Evolutionary conservation across 2,329 filamentous ascomycete species (phyloP), one percentile per base, ranked within the genome.

Genomic region (Microdochium trichocladiopsis): DNA sequence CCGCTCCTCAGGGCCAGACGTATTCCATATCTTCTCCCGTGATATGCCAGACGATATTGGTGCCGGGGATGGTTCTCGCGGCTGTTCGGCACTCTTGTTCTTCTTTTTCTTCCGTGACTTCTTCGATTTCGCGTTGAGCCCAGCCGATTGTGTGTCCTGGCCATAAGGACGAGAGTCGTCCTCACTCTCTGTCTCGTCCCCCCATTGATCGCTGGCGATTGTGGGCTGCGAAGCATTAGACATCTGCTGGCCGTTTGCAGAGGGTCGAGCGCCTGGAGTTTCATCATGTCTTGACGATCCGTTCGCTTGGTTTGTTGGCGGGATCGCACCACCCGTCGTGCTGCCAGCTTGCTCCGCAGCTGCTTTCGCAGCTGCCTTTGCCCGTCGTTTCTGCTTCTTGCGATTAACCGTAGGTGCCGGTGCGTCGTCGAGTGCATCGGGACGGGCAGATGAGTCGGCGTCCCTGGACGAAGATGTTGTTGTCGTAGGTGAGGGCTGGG

Each of bases 1-100:
- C 33, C 94, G 88, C 72, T 99, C 94, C 69, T 97, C 91, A 59
- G 90, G 83, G 10, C 90, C 94, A 53, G 89, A 94, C 2, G 91
- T 96, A 66, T 96, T 96, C 94, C 94, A 99, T 70, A 99, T 96
- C 69, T 90, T 92, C 65, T 94, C 89, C 64, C 86, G 86, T 50
- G 82, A 81, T 60, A 86, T 76, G 45, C 74, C 73, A 9, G 74
- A 63, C 10, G 60, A 60, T 45, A 57, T 61, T 33, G 53, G 53
- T 48, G 59, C 55, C 9, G 60, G 61, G 47, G 57, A 62, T 33
- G 52, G 53, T 48, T 60, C 56, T 47, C 57, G 57, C 36, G 60
- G 58, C 24, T 55, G 51, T 49, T 51, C 49, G 6, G 55, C 55
- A 36, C 63, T 63, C 54, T 68, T 69, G 66, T 78, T 80, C 69